Percentiles rank a stretch among this genome's conserved stretches.
These are phyloP conservation scores for Poa annua DNA, from an alignment of 176 grass and related monocot genomes.

Conservation along the genomic window DNA sequence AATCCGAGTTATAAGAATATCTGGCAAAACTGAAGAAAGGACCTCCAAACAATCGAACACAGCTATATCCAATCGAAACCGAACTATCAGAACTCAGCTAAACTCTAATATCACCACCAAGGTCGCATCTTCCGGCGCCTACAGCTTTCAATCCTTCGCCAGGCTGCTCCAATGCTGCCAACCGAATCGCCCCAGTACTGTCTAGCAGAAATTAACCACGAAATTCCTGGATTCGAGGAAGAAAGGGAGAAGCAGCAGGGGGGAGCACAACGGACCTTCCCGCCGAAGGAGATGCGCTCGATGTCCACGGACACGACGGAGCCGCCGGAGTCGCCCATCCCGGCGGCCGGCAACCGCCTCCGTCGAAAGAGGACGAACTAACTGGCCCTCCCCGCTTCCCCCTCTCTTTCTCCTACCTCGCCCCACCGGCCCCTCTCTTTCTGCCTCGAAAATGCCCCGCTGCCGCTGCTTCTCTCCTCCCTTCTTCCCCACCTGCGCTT, in stretches of 20 bases:
- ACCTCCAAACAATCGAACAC: neutral
- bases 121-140: constrained; percentile 1
- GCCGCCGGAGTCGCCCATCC: constrained; percentile 84
- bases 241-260: constrained; percentile 1
- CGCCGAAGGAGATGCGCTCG: constrained; percentile 94
- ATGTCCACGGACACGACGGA: constrained; percentile 82
- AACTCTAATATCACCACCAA: constrained; percentile 16
- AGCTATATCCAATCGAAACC: constrained; percentile 16
- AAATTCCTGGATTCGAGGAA: neutral
- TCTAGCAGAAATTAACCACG: constrained; percentile 13
- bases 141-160: constrained; percentile 12
- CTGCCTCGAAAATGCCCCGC: constrained; percentile 21
- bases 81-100: neutral
- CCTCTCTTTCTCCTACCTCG: neutral
- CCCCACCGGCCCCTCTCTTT: neutral
- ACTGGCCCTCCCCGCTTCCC: neutral
- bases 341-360: constrained; percentile 30
- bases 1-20: neutral
- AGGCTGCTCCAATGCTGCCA: constrained; percentile 31
- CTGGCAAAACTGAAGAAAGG: neutral
- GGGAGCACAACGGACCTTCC: constrained; percentile 56
- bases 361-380: constrained; percentile 11
- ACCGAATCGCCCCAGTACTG: constrained; percentile 12
- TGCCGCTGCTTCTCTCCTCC: constrained; percentile 30
- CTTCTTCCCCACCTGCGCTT: constrained; percentile 28